A percentile compares a stretch with the other conserved stretches of the same genome.
phyloP scores from a whole-genome alignment of 192 early-diverging fungal genomes.

The Podila verticillata region DNA sequence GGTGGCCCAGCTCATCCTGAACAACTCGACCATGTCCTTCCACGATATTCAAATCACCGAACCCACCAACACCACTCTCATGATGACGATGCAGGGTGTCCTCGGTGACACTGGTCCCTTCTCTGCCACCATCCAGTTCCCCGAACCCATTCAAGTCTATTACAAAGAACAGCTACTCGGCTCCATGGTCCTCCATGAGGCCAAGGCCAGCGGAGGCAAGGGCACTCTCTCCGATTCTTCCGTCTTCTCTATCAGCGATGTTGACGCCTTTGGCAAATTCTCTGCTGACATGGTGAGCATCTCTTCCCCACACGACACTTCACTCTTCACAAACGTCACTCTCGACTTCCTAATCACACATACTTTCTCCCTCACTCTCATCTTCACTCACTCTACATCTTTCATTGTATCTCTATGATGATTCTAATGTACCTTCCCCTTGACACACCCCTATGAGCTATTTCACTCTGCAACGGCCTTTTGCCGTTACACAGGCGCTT shows the following conservation, averaged over 20 bases:
- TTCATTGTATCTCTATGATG: neutral
- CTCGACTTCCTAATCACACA: no score
- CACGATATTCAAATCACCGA: conserved; percentile 52
- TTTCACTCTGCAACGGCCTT: no score
- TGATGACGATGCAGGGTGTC: conserved; percentile 50
- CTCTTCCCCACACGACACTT: neutral
- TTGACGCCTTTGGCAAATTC: conserved; percentile 41
- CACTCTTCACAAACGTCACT: neutral
- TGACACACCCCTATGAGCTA: neutral
- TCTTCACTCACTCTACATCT: neutral
- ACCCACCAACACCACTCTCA: conserved; percentile 43
- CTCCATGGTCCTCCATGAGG: conserved; percentile 33
- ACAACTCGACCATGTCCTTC: conserved; percentile 53
- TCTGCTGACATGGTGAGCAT: conserved; percentile 56
- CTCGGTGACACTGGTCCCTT: conserved; percentile 62
- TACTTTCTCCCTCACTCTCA: neutral
- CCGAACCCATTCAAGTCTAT: conserved; percentile 50
- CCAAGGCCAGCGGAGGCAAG: conserved; percentile 34
- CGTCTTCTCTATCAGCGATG: conserved; percentile 29
- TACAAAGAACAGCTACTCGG: conserved; percentile 50
- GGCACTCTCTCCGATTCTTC: conserved; percentile 10
- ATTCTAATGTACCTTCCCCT: neutral
- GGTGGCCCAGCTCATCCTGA: conserved; percentile 58
- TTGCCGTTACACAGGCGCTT: no score
- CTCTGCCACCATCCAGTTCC: conserved; percentile 57